Base-by-base conservation (phyloP, 345 rosid species). In the Syzygium oleosum region DNA sequence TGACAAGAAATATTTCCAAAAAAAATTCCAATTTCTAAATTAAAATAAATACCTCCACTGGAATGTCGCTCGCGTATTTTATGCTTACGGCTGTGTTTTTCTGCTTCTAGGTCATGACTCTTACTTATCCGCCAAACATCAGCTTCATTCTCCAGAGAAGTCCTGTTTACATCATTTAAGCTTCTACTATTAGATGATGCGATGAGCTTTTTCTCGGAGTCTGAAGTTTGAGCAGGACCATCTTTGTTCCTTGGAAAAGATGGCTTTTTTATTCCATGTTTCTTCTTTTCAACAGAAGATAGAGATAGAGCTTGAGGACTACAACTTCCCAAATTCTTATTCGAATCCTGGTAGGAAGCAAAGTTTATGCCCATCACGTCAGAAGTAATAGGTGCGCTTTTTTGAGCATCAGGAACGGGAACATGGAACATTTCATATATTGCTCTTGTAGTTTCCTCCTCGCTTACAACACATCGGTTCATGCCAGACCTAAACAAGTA, bases 401-500 rank as follows among this genome's bases (percentile, higher is more conserved):
- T 90, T 89, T 92, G 96, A 89, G 89, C 89, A 84, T 92, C 92
- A 58, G 90, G 92, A 87, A 83, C 87, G 46, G 93, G 94, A 87
- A 73, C 89, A 77, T 89, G 94, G 89, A 77, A 89, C 92, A 87
- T 86, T 46, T 92, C 95, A 46, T 89, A 84, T 73, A 93, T 89
- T 68, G 99, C 98, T 87, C 88, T 92, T 17, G 94, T 96, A 31
- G 99, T 97, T 90, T 97, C 98, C 84, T 93, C 96, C 93, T 98
- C 96, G 4, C 92, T 92, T 86, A 97, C 87, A 87, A 89, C 92
- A 90, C 99, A 98, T 51, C 90, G 90, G 90, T 98, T 96, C 94
- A 93, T 94, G 87, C 93, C 95, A 91, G 99, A 95, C 97, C 99
- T 98, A 89, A 84, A 90, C 78, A 87, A 94, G 84, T 61, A 61